Evolutionary conservation across 352 stramenopile genomes (phyloP), one percentile per base, ranked within the genome.

Genomic region (Phytophthora uliginosa): DNA sequence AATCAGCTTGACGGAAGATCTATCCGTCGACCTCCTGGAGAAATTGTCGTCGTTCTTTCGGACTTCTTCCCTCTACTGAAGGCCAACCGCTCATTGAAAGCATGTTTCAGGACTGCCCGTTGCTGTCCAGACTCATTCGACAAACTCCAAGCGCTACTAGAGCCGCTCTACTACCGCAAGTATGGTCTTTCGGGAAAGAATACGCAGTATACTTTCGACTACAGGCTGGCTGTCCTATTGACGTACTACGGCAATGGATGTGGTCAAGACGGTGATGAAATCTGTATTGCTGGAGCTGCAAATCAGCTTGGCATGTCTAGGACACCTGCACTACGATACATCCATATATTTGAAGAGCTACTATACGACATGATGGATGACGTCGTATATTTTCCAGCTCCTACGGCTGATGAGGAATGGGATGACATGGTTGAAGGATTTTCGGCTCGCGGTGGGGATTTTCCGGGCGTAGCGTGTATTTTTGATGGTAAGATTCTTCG

Each of bases 341-440:
- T 62, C 36, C 60, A 61, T 33, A 33, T 33, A 1, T 8, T 69
- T 3, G 62, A 69, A 33, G 17, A 62, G 17, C 54, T 59, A 6
- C 18, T 70, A 0, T 63, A 59, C 24, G 42, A 59, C 0, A 70
- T 70, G 53, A 48, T 70, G 42, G 2, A 53, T 7, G 55, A 59
- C 22, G 55, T 70, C 17, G 48, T 70, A 13, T 34, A 63, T 4
- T 59, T 64, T 17, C 55, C 63, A 4, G 26, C 28, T 2, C 55
- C 18, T 12, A 12, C 28, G 4, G 63, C 55, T 3, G 22, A 6
- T 17, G 45, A 47, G 9, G 45, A 63, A 48, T 70, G 54, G 63
- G 20, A 18, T n/a, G 33, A 4, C n/a, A n/a, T 59, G 9, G 42
- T 57, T 1, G 34, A 70, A 22, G 55, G 54, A 0, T 70, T 70